Evolutionary conservation across 2,329 filamentous ascomycete species (phyloP).

Genomic region (Fusarium paranaense): DNA sequence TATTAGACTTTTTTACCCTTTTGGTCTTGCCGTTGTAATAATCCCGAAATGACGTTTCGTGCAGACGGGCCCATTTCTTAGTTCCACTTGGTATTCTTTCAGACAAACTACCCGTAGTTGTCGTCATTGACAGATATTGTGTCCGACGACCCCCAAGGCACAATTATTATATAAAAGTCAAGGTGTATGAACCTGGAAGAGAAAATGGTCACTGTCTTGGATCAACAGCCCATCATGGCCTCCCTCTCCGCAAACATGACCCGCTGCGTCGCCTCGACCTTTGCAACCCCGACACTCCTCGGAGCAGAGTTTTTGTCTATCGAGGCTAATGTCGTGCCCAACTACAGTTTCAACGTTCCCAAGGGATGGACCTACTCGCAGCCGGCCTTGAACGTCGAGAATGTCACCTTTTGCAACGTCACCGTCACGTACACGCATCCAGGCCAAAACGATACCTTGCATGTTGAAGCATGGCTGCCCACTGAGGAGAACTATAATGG

Average conservation of each 20-base stretch:
- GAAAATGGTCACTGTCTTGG: background rate
- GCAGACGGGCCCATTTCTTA: background rate
- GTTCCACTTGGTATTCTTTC: background rate
- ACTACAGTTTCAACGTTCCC: conserved; percentile 24
- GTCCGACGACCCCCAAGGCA: background rate
- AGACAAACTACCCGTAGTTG: background rate
- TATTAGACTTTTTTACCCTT: background rate
- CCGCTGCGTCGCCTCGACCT: background rate
- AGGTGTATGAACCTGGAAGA: background rate
- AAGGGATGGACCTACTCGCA: conserved; percentile 23
- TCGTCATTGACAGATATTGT: background rate
- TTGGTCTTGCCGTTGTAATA: background rate
- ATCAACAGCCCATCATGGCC: background rate
- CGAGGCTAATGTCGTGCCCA: conserved; percentile 12
- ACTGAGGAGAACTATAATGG: conserved; percentile 44
- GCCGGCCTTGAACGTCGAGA: conserved; percentile 10
- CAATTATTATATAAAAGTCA: background rate
- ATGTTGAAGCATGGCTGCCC: conserved; percentile 37
- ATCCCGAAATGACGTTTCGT: background rate
- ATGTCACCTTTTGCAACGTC: conserved; percentile 4
- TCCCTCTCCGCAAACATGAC: background rate
- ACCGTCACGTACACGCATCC: background rate
- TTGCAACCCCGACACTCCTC: background rate
- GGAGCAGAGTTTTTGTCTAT: background rate
- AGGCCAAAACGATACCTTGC: background rate